Conservation (phyloP, 768 basidiomycete species). For the Agaricus bisporus region DNA sequence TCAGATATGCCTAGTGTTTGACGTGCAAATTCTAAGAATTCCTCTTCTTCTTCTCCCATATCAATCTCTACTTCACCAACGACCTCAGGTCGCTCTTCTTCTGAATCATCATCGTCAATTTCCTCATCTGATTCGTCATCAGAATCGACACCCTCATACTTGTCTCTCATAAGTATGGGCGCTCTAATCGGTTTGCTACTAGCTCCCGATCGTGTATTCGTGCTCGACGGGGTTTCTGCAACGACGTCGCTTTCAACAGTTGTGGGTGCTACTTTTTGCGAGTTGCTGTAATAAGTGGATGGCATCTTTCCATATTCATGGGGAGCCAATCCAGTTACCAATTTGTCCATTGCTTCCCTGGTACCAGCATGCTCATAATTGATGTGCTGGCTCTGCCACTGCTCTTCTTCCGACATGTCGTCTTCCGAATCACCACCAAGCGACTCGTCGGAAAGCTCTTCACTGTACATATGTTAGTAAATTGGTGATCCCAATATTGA, state of each 20-base stretch:
- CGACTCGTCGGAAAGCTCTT: constrained; percentile 62
- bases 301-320: constrained; percentile 90
- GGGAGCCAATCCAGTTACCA: constrained; percentile 75
- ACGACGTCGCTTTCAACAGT: constrained; percentile 37
- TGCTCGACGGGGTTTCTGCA: constrained; percentile 19
- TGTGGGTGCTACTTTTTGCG: constrained; percentile 55
- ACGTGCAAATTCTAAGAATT: constrained; percentile 92
- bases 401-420: constrained; percentile 15
- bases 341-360: constrained; percentile 55
- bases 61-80: constrained; percentile 83
- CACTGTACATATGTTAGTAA: constrained; percentile 33
- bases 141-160: constrained; percentile 88
- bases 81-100: constrained; percentile 79
- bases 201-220: constrained; percentile 10
- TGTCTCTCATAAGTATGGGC: constrained; percentile 76
- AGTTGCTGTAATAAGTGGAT: constrained; percentile 58
- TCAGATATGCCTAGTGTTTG: constrained; percentile 86
- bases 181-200: constrained; percentile 52
- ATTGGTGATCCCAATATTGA: not conserved
- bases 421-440: constrained; percentile 43
- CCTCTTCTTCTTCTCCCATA: constrained; percentile 90
- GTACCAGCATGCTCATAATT: constrained; percentile 1
- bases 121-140: constrained; percentile 82
- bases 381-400: constrained; percentile 19
- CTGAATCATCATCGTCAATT: constrained; percentile 51